These are phyloP conservation scores for Ogataea trehaloabstinens DNA, from an alignment of 805 yeast genomes.

Conservation along the genomic window DNA sequence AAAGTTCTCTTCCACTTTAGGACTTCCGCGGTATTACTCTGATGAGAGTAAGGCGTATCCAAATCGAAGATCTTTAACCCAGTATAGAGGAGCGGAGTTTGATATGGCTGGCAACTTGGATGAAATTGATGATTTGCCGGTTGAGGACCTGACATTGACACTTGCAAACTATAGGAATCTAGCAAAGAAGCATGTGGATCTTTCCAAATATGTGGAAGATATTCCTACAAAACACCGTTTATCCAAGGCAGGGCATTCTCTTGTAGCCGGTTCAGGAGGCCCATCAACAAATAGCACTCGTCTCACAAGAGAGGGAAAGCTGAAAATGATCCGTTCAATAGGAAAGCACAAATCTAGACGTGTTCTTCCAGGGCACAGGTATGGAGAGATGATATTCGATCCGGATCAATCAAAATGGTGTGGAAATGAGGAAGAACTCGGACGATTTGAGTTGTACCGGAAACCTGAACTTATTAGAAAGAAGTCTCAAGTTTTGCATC, in stretches of 20 bases:
- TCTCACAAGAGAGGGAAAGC: slow-evolving; percentile 31
- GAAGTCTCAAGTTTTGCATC: slow-evolving; percentile 3
- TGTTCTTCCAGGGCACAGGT: slow-evolving; percentile 29
- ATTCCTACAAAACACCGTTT: slow-evolving; percentile 7
- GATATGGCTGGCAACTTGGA: slow-evolving; percentile 26
- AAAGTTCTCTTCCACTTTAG: slow-evolving; percentile 30
- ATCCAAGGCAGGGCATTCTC: slow-evolving; percentile 7
- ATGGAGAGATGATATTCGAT: slow-evolving; percentile 52
- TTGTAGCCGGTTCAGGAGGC: slow-evolving; percentile 7
- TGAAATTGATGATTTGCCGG: slow-evolving; percentile 23
- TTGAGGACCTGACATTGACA: slow-evolving; percentile 29
- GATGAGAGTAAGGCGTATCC: not conserved
- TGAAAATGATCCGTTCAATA: slow-evolving; percentile 28
- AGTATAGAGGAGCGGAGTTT: not conserved
- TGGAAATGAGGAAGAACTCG: slow-evolving; percentile 60
- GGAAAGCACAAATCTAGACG: slow-evolving; percentile 26
- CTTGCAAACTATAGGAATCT: slow-evolving; percentile 24
- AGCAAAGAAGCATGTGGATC: slow-evolving; percentile 26
- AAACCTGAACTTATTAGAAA: slow-evolving; percentile 38
- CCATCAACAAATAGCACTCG: slow-evolving; percentile 19
- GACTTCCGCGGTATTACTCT: slow-evolving; percentile 18
- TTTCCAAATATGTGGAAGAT: slow-evolving; percentile 23
- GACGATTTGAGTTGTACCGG: slow-evolving; percentile 44
- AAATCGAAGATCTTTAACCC: not conserved
- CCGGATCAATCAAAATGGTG: slow-evolving; percentile 55